phyloP scores from a whole-genome alignment of 768 basidiomycete genomes.

The Russula brevipes region DNA sequence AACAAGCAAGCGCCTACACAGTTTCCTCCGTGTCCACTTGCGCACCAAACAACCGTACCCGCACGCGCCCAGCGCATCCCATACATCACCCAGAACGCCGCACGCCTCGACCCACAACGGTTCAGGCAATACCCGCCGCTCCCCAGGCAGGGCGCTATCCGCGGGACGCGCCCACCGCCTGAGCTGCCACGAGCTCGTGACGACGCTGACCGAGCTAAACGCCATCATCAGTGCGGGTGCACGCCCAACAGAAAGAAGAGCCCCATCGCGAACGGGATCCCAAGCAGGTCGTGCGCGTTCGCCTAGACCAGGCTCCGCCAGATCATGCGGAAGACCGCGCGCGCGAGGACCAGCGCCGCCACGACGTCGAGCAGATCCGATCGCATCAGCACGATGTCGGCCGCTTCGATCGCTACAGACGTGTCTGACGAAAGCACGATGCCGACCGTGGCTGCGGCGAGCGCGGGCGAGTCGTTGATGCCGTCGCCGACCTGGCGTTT shows the following conservation, averaged over 20 bases:
- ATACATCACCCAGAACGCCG: slow-evolving; percentile 41
- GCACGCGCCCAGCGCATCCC: slow-evolving; percentile 37
- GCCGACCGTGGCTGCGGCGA: slow-evolving; percentile 93
- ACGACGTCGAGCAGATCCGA: slow-evolving; percentile 96
- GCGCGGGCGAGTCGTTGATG: slow-evolving; percentile 97
- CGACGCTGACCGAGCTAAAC: slow-evolving; percentile 93
- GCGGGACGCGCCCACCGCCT: slow-evolving; percentile 76
- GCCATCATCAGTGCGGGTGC: slow-evolving; percentile 98
- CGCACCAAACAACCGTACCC: slow-evolving; percentile 42
- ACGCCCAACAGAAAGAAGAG: slow-evolving; percentile 86
- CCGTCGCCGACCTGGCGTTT: slow-evolving; percentile 90
- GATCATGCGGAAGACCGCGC: slow-evolving; percentile 84
- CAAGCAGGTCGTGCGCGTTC: slow-evolving; percentile 86
- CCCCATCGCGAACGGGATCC: slow-evolving; percentile 98
- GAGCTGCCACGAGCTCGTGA: slow-evolving; percentile 80
- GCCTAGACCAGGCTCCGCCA: slow-evolving; percentile 94
- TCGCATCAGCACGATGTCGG: slow-evolving; percentile 96
- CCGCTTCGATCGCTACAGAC: slow-evolving; percentile 96
- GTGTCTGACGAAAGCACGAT: slow-evolving; percentile 96
- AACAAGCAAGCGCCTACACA: slow-evolving; percentile 25
- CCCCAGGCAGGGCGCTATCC: slow-evolving; percentile 66
- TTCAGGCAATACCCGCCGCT: slow-evolving; percentile 32
- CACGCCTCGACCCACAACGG: slow-evolving; percentile 40
- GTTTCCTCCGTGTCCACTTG: slow-evolving; percentile 61
- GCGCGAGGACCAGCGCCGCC: slow-evolving; percentile 88